phyloP scores from a whole-genome alignment of 306 rosid genomes.

The Ammopiptanthus mongolicus region DNA sequence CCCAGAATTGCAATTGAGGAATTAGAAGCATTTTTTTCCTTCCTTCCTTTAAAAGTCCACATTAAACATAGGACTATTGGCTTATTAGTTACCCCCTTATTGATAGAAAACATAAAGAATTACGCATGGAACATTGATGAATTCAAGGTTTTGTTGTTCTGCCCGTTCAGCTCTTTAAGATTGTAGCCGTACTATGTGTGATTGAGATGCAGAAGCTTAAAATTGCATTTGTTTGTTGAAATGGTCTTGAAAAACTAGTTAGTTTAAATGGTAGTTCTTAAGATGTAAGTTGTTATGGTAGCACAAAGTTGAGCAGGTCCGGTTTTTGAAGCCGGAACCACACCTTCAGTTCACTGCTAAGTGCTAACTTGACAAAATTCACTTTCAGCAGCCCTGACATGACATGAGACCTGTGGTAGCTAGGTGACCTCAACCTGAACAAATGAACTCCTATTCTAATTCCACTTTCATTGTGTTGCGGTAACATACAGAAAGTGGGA shows the following conservation, averaged over 20 bases:
- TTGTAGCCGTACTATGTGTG: background rate
- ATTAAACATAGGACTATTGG: background rate
- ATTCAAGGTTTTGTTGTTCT: conserved; percentile 9
- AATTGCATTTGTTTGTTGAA: conserved; percentile 4
- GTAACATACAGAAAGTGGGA: too few relatives aligned
- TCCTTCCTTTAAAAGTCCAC: background rate
- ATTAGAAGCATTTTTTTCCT: background rate
- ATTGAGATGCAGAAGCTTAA: background rate
- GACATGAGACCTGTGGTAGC: background rate
- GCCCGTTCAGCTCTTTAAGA: background rate
- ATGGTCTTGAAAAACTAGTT: background rate
- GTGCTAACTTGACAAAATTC: background rate
- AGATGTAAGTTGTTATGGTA: background rate
- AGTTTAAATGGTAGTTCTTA: background rate
- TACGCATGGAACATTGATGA: background rate
- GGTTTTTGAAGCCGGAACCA: background rate
- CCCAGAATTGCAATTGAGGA: background rate
- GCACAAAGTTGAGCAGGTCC: background rate
- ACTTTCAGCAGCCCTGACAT: too few relatives aligned
- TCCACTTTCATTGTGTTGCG: background rate
- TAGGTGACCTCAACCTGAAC: background rate
- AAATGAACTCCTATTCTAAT: background rate
- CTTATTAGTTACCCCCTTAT: background rate
- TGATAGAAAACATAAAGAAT: background rate
- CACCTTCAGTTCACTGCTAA: background rate